phyloP scores from a whole-genome alignment of 2,329 filamentous ascomycete species.

The Stachybotrys echinatus region DNA sequence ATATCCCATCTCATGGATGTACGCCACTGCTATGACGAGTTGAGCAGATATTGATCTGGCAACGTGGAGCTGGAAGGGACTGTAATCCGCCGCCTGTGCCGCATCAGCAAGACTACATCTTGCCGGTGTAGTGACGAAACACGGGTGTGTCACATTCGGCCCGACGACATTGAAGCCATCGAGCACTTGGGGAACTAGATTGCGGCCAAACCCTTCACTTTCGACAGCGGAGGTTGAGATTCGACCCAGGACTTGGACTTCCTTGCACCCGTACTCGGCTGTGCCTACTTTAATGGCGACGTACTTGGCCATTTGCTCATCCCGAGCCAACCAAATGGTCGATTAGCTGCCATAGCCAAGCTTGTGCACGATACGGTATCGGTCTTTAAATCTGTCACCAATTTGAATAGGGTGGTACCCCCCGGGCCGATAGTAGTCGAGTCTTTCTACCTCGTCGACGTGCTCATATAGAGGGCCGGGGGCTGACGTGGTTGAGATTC shows the following conservation, averaged over 20 bases:
- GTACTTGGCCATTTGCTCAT: neutral
- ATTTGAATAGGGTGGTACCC: conserved; percentile 1
- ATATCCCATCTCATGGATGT: conserved; percentile 16
- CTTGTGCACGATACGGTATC: conserved; percentile 2
- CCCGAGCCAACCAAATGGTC: conserved; percentile 4
- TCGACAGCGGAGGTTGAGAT: neutral
- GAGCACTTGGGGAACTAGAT: conserved; percentile 6
- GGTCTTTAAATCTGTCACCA: neutral
- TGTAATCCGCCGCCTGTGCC: conserved; percentile 4
- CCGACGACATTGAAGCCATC: conserved; percentile 12
- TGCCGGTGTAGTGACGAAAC: conserved; percentile 12
- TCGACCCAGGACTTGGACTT: neutral
- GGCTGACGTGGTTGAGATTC: too few species aligned
- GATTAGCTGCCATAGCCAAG: conserved; percentile 3
- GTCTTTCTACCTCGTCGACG: conserved; percentile 1
- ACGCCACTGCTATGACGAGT: conserved; percentile 16
- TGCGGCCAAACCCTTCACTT: neutral
- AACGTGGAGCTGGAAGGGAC: conserved; percentile 12
- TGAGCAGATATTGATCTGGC: conserved; percentile 11
- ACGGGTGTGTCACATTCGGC: conserved; percentile 14
- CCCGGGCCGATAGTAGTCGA: conserved; percentile 2
- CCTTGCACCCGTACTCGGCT: neutral
- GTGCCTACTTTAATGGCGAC: conserved; percentile 2
- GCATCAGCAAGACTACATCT: conserved; percentile 10
- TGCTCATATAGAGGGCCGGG: too few species aligned